These are phyloP conservation scores for Termitomyces sp. DNA, from an alignment of 768 basidiomycete species.

Conservation along the genomic window DNA sequence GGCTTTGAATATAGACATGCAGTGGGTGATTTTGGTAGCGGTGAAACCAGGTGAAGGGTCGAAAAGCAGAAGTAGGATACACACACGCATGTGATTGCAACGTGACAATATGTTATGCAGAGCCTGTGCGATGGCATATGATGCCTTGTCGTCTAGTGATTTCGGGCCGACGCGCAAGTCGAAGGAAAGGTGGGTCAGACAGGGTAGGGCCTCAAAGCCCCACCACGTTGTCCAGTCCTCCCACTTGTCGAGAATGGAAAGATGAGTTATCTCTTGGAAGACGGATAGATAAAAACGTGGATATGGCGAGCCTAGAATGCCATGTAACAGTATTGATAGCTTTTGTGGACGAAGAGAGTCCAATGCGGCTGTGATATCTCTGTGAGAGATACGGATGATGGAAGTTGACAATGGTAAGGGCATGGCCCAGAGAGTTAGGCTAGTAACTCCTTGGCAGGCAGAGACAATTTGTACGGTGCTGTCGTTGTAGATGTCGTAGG, in stretches of 20 bases:
- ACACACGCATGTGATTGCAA: slow-evolving; percentile 21
- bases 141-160: slow-evolving; percentile 14
- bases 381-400: slow-evolving; percentile 6
- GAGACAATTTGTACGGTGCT: slow-evolving; percentile 25
- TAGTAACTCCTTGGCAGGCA: slow-evolving; percentile 27
- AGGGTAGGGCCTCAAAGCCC: slow-evolving; percentile 21
- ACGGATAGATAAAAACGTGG: slow-evolving; percentile 23
- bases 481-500: slow-evolving; percentile 26
- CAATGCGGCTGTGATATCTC: slow-evolving; percentile 15
- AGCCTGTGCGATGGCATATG: slow-evolving; percentile 17
- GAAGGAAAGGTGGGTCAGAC: slow-evolving; percentile 31
- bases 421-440: slow-evolving; percentile 33
- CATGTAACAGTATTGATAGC: slow-evolving; percentile 26
- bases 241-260: slow-evolving; percentile 35
- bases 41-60: slow-evolving; percentile 18
- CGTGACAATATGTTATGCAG: slow-evolving; percentile 18
- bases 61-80: slow-evolving; percentile 28
- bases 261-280: slow-evolving; percentile 31
- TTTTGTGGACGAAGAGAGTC: slow-evolving; percentile 23
- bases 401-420: slow-evolving; percentile 10
- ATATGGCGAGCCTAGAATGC: slow-evolving; percentile 16
- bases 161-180: slow-evolving; percentile 28
- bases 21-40: slow-evolving; percentile 11
- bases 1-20: slow-evolving; percentile 1
- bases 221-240: slow-evolving; percentile 37